Conservation (phyloP, 2,329 filamentous ascomycete species). For the Emericellopsis atlantica region DNA sequence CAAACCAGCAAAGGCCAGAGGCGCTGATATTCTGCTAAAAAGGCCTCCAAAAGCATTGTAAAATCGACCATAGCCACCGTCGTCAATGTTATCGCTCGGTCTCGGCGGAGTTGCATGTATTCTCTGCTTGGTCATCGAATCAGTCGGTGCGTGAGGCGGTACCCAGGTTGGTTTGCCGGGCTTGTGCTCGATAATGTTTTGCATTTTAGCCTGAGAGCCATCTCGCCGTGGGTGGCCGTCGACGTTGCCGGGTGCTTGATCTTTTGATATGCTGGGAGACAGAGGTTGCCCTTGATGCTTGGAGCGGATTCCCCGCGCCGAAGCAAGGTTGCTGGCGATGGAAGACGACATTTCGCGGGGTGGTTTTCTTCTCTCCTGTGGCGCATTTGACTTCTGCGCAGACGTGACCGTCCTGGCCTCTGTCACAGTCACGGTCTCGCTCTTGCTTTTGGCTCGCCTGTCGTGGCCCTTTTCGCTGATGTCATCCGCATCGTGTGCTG, state of each 20-base stretch:
- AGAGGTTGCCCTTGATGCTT: constrained; percentile 54
- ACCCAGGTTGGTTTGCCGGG: constrained; percentile 40
- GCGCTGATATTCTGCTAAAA: constrained; percentile 79
- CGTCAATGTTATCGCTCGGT: constrained; percentile 22
- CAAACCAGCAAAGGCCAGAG: constrained; percentile 83
- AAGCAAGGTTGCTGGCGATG: constrained; percentile 79
- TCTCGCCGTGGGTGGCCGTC: constrained; percentile 41
- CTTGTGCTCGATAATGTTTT: constrained; percentile 40
- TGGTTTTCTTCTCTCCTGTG: constrained; percentile 36
- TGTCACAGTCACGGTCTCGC: background rate
- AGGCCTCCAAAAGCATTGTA: constrained; percentile 85
- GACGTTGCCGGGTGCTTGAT: constrained; percentile 60
- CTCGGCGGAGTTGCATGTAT: constrained; percentile 9
- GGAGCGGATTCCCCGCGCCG: constrained; percentile 65
- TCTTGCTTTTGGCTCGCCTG: constrained; percentile 11
- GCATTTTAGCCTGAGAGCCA: constrained; percentile 38
- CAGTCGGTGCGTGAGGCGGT: constrained; percentile 22
- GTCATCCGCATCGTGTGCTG: constrained; percentile 13
- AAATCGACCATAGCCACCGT: constrained; percentile 81
- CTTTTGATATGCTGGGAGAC: constrained; percentile 60
- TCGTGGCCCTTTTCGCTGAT: constrained; percentile 5
- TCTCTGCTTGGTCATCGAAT: constrained; percentile 7
- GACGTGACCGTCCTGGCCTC: constrained; percentile 6
- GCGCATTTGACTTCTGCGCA: constrained; percentile 14
- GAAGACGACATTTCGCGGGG: constrained; percentile 65